Base-by-base conservation (phyloP, 495 filamentous ascomycete species). In the Poronia punctata region DNA sequence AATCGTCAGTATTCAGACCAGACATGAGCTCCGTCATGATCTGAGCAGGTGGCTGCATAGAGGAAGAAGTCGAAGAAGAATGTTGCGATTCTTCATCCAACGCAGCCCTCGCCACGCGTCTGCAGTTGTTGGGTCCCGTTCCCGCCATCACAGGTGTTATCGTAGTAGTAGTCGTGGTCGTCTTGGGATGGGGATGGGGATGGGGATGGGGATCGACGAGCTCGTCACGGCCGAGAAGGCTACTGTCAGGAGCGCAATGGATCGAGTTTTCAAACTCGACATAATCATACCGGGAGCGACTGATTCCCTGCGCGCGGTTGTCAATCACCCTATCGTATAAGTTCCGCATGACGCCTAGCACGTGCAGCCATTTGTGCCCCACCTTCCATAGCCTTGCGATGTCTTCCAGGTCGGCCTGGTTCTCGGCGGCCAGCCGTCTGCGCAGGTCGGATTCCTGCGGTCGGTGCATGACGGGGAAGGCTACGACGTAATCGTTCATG, bases 401-500 rank as follows among this genome's bases (percentile, higher is more conserved):
- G 17, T 35, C 27, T 18, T 43, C 23, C 14, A 43, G 40, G 40
- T 43, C 40, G 15, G 16, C 23, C 1, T 34, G 40, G 31, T 43
- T 43, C 40, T 43, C 40, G 1, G 14, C 31, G 1, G 40, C 40
- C 17, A 43, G 22, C 10, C 29, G 40, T 15, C 6, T n/a, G 1
- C 40, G 40, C 30, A 43, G 31, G 30, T 25, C 40, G 7, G 9
- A 31, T 16, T 43, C 31, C 5, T 43, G 24, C 30, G 14, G 23
- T n/a, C 12, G 17, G 12, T 35, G 40, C 40, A 43, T 43, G 31
- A 34, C 30, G 19, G 40, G 40, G 16, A 42, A 43, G 7, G 30
- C 29, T 12, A 25, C 31, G 16, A 33, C 40, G 16, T 43, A 43
- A 17, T 19, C 16, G 8, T 43, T 43, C 40, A 43, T 43, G 16